These are phyloP conservation scores for Camellia sinensis DNA, from an alignment of 148 eudicot species.

Conservation along the genomic window DNA sequence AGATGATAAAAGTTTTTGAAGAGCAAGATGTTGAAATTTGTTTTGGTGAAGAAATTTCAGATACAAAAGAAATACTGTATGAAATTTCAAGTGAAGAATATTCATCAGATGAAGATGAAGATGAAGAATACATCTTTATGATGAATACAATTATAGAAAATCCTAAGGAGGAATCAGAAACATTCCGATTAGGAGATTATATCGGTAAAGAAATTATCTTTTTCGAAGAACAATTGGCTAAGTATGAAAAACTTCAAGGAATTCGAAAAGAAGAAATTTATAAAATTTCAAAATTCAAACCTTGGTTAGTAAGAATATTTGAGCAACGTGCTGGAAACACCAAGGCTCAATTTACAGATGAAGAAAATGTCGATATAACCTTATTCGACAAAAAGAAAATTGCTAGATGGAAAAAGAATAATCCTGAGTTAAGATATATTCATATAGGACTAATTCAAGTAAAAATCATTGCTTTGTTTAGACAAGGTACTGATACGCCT, in stretches of 20 bases:
- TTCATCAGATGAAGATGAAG: too few species aligned
- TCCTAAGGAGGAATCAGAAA: not conserved
- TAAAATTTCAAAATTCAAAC: not conserved
- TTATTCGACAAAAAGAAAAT: not conserved
- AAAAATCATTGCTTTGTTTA: not conserved
- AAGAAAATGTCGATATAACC: not conserved
- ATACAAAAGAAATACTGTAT: too few species aligned
- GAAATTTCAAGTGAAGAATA: too few species aligned
- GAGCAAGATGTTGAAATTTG: not conserved
- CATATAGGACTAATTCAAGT: not conserved
- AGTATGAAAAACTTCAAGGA: not conserved
- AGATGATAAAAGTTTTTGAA: too few species aligned
- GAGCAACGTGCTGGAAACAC: not conserved
- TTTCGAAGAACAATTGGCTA: not conserved
- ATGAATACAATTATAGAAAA: not conserved
- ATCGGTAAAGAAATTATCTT: not conserved
- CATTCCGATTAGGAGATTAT: not conserved
- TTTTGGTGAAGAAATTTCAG: not conserved
- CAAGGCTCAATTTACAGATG: not conserved
- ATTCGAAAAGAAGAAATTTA: not conserved
- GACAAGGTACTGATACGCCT: not conserved
- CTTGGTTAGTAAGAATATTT: not conserved
- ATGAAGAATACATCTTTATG: not conserved
- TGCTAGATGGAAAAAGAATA: not conserved
- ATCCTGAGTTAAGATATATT: not conserved